phyloP scores from a whole-genome alignment of 2,329 filamentous ascomycete species.

The Alternaria gansuensis region DNA sequence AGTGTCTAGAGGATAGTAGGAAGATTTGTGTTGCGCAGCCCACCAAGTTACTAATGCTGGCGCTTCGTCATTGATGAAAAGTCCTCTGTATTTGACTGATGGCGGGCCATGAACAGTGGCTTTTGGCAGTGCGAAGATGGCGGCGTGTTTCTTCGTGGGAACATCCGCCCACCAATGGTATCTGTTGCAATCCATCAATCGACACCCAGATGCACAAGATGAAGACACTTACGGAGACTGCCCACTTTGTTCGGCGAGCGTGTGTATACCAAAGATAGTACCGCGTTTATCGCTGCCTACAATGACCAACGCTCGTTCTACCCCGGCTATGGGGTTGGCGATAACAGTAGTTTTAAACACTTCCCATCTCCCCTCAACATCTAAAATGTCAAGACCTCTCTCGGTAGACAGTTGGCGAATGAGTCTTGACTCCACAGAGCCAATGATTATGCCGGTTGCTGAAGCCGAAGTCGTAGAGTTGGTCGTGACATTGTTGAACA shows the following conservation, averaged over 20 bases:
- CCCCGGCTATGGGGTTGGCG: conserved; percentile 63
- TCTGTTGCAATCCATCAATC: not conserved
- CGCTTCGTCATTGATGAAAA: conserved; percentile 75
- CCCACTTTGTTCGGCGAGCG: conserved; percentile 74
- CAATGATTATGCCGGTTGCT: conserved; percentile 66
- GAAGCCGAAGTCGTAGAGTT: not conserved
- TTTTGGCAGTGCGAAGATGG: conserved; percentile 64
- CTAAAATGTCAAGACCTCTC: conserved; percentile 65
- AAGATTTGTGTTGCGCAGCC: conserved; percentile 55
- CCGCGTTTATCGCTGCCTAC: conserved; percentile 70
- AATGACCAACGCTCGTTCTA: conserved; percentile 68
- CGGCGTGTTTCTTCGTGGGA: conserved; percentile 59
- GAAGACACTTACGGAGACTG: conserved; percentile 61
- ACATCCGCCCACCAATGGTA: conserved; percentile 75
- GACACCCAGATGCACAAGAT: rapidly evolving
- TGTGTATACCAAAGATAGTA: conserved; percentile 73
- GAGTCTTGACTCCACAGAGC: conserved; percentile 69
- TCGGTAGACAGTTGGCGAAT: conserved; percentile 65
- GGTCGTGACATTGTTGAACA: not conserved
- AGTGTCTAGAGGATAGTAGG: conserved; percentile 60
- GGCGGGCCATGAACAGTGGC: conserved; percentile 66
- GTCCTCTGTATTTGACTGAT: conserved; percentile 70
- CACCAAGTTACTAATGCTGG: conserved; percentile 70
- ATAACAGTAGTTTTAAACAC: conserved; percentile 68
- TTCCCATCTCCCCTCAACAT: conserved; percentile 71